These are phyloP conservation scores for Russula dissimulans DNA, from an alignment of 768 basidiomycete genomes.

Conservation along the genomic window DNA sequence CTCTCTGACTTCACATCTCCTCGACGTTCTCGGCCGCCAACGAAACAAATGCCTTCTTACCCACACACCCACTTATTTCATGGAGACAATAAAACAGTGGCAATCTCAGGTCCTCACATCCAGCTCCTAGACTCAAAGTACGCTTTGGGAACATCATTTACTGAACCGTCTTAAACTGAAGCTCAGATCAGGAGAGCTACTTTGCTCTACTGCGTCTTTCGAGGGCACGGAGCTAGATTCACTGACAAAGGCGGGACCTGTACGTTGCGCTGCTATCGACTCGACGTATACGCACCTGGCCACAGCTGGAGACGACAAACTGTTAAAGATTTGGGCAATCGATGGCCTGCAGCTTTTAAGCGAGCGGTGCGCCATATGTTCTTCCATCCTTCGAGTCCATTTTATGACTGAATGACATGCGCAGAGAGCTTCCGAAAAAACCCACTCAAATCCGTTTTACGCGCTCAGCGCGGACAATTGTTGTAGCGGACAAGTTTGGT, in stretches of 20 bases:
- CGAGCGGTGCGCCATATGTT: slow-evolving; percentile 41
- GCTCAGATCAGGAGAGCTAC: slow-evolving; percentile 43
- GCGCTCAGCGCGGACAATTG: slow-evolving; percentile 48
- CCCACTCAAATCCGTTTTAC: slow-evolving; percentile 65
- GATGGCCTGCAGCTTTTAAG: slow-evolving; percentile 47
- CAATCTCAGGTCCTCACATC: slow-evolving; percentile 52
- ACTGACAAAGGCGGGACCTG: slow-evolving; percentile 41
- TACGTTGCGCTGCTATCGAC: slow-evolving; percentile 52
- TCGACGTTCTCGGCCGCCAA: too few relatives aligned
- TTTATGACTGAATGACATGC: background rate
- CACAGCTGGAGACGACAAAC: slow-evolving; percentile 73
- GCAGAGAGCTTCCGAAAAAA: slow-evolving; percentile 76
- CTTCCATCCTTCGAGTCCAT: background rate
- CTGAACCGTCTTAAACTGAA: slow-evolving; percentile 13
- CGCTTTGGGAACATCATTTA: slow-evolving; percentile 18
- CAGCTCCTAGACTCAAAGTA: slow-evolving; percentile 51
- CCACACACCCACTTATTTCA: slow-evolving; percentile 44
- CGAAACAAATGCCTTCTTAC: slow-evolving; percentile 20
- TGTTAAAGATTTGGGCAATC: slow-evolving; percentile 64
- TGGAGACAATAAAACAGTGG: slow-evolving; percentile 30
- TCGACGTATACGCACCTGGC: slow-evolving; percentile 38
- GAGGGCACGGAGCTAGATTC: slow-evolving; percentile 26
- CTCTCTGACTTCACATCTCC: too few relatives aligned
- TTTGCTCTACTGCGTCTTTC: slow-evolving; percentile 35
- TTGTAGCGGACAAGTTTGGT: slow-evolving; percentile 91